A percentile compares a stretch with the other conserved stretches of the same genome.
These are phyloP conservation scores for Mycena olivaceomarginata DNA, from an alignment of 768 basidiomycete species.

Conservation along the genomic window DNA sequence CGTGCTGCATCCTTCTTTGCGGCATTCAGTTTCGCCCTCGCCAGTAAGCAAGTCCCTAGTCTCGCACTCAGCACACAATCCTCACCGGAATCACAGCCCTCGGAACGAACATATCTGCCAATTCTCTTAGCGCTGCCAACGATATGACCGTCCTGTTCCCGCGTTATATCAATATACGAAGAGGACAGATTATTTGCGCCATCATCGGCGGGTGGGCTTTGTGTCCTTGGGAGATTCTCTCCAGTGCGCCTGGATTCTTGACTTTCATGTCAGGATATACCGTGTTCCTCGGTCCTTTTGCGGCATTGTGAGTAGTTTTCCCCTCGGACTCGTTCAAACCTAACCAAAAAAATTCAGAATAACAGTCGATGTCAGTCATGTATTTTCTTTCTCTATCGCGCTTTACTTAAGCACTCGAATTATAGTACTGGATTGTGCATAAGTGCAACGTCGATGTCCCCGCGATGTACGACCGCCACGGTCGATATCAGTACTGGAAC, in stretches of 20 bases:
- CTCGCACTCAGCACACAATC: not conserved
- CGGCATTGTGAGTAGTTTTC: slow-evolving; percentile 78
- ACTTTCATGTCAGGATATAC: slow-evolving; percentile 90
- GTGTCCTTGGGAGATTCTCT: slow-evolving; percentile 92
- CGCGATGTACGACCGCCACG: slow-evolving; percentile 88
- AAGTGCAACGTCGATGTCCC: slow-evolving; percentile 85
- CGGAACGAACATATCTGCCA: slow-evolving; percentile 87
- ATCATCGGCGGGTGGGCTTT: slow-evolving; percentile 90
- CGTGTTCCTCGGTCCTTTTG: slow-evolving; percentile 91
- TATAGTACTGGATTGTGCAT: slow-evolving; percentile 88
- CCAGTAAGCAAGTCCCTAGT: slow-evolving; percentile 57
- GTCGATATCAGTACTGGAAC: slow-evolving; percentile 85
- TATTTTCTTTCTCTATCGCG: not conserved
- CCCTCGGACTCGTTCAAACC: not conserved
- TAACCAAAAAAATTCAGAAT: slow-evolving; percentile 55
- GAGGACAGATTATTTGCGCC: slow-evolving; percentile 88
- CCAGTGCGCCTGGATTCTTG: slow-evolving; percentile 80
- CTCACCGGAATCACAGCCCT: slow-evolving; percentile 58
- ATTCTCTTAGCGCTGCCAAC: slow-evolving; percentile 83
- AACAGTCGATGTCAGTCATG: slow-evolving; percentile 64
- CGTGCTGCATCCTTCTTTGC: slow-evolving; percentile 88
- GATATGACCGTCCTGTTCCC: slow-evolving; percentile 90
- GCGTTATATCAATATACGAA: slow-evolving; percentile 85
- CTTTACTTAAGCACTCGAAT: not conserved
- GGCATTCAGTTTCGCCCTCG: slow-evolving; percentile 82